Evolutionary conservation across 164 flowering plant genomes (phyloP).

Genomic region (Magnolia sinica): DNA sequence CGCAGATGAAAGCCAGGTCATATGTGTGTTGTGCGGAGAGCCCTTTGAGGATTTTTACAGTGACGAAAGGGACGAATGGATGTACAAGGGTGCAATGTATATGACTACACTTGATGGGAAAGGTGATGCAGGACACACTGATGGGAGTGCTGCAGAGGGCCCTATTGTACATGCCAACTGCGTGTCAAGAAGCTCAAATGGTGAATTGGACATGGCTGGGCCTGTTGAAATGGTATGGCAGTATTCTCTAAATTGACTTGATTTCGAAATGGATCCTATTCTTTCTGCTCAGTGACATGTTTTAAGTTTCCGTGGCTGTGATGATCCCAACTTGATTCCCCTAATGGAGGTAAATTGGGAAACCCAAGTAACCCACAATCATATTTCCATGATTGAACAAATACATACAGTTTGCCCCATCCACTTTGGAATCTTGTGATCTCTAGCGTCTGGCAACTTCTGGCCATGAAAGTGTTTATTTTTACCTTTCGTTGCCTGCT

Average conservation of each 20-base stretch:
- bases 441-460: too few species aligned
- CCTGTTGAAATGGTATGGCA: background rate
- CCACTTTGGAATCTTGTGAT: too few species aligned
- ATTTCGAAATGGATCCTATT: background rate
- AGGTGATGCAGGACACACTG: constrained; percentile 19
- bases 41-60: constrained; percentile 79
- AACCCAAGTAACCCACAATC: too few species aligned
- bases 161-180: constrained; percentile 76
- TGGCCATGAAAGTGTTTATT: too few species aligned
- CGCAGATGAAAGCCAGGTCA: constrained; percentile 83
- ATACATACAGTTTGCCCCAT: too few species aligned
- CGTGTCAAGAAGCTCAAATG: constrained; percentile 35
- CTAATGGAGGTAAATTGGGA: too few species aligned
- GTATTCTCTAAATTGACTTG: background rate
- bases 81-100: constrained; percentile 77
- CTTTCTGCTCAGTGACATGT: too few species aligned
- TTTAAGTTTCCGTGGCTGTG: too few species aligned
- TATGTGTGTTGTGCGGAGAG: constrained; percentile 83
- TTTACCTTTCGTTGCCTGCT: too few species aligned
- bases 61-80: constrained; percentile 65
- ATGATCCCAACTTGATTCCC: too few species aligned
- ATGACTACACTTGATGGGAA: constrained; percentile 26
- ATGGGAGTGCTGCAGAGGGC: constrained; percentile 29
- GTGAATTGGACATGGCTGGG: constrained; percentile 44
- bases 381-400: too few species aligned